A percentile compares a stretch with the other conserved stretches of the same genome.
Conservation (phyloP, 2,329 filamentous ascomycete genomes). For the Graphilbum ipis-grandicollis region DNA sequence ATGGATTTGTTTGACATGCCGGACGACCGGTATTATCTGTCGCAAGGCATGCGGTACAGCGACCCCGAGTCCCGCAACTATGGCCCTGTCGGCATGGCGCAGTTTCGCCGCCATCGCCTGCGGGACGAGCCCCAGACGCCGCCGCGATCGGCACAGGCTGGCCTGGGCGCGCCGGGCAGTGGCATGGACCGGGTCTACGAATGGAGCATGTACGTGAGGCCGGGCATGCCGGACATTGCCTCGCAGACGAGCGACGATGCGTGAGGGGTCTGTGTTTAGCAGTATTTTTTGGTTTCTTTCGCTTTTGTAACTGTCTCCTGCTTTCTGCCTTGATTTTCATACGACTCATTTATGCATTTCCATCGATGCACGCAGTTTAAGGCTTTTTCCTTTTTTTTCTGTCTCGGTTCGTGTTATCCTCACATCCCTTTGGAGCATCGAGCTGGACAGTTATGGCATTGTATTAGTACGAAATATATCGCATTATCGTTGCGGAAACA, state of each 20-base stretch:
- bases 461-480: too few species aligned
- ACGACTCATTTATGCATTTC: too few species aligned
- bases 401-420: too few species aligned
- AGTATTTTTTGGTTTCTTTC: not conserved
- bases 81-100: not conserved
- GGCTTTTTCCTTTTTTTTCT: too few species aligned
- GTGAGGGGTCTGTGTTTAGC: not conserved
- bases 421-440: too few species aligned
- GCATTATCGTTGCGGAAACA: too few species aligned
- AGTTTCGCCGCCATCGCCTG: not conserved
- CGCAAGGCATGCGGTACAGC: constrained; percentile 1
- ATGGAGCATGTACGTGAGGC: constrained; percentile 30
- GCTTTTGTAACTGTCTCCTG: too few species aligned
- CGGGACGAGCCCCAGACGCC: not conserved
- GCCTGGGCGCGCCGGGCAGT: constrained; percentile 24
- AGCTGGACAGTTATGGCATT: too few species aligned
- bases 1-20: constrained; percentile 19
- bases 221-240: constrained; percentile 19
- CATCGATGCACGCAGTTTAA: too few species aligned
- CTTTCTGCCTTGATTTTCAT: too few species aligned
- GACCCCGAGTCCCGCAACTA: constrained; percentile 1
- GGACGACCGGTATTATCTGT: constrained; percentile 2
- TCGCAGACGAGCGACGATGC: not conserved
- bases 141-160: constrained; percentile 15
- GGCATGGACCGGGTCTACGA: constrained; percentile 30